Conservation (phyloP, 2,329 filamentous ascomycete species). For the Neospermospora avenae region DNA sequence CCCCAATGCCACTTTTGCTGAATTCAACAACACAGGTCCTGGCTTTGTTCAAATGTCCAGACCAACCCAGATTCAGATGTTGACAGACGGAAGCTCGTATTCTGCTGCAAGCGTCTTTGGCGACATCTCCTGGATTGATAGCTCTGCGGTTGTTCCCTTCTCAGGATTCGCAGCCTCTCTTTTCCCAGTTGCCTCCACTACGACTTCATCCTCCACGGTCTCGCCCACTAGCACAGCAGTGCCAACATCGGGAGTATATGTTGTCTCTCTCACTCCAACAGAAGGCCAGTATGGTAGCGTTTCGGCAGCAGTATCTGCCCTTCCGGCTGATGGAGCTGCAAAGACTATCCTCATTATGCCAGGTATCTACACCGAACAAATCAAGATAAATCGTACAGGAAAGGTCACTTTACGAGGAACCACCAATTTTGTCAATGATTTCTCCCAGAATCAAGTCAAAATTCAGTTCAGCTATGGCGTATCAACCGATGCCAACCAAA, state of each 20-base stretch:
- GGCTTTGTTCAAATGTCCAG: conserved; percentile 30
- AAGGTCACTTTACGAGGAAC: conserved; percentile 39
- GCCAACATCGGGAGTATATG: conserved; percentile 6
- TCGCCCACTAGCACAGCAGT: conserved; percentile 14
- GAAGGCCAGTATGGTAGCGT: conserved; percentile 41
- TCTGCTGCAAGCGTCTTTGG: conserved; percentile 29
- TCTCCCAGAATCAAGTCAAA: conserved; percentile 38
- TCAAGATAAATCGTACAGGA: conserved; percentile 41
- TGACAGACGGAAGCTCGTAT: conserved; percentile 21
- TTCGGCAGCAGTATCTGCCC: conserved; percentile 42
- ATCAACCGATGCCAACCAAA: conserved; percentile 39
- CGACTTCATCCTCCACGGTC: conserved; percentile 6
- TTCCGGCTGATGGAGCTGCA: conserved; percentile 40
- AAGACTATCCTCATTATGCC: conserved; percentile 41
- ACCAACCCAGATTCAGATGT: conserved; percentile 24
- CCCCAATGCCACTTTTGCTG: conserved; percentile 33
- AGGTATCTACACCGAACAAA: conserved; percentile 42
- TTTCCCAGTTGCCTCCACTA: conserved; percentile 19
- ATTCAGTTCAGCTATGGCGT: conserved; percentile 39
- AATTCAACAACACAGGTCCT: conserved; percentile 37
- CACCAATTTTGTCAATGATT: conserved; percentile 36
- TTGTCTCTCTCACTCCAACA: conserved; percentile 37
- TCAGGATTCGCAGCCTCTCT: conserved; percentile 32
- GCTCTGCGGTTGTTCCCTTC: conserved; percentile 32
- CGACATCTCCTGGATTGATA: conserved; percentile 36